A percentile compares a stretch with the other conserved stretches of the same genome.
phyloP scores from a whole-genome alignment of 2,329 filamentous ascomycete genomes.

The Graphilbum fragrans region DNA sequence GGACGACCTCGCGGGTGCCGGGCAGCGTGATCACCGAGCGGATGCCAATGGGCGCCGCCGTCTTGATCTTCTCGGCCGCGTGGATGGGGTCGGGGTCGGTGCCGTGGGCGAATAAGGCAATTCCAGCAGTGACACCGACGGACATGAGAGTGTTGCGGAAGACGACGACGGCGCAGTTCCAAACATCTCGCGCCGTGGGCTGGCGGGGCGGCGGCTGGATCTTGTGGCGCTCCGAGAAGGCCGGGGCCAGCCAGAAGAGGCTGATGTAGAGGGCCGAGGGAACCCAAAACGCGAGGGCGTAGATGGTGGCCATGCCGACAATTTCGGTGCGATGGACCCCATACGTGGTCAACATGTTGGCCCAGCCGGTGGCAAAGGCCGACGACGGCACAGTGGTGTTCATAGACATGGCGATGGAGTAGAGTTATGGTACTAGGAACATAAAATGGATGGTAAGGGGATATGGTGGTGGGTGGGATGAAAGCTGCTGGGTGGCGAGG shows the following conservation, averaged over 20 bases:
- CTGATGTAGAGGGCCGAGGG: slow-evolving; percentile 27
- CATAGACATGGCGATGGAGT: neutral
- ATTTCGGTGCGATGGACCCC: slow-evolving; percentile 22
- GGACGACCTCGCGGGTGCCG: slow-evolving; percentile 18
- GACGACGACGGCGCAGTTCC: slow-evolving; percentile 29
- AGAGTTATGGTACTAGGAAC: no score
- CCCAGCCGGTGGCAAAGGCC: slow-evolving; percentile 12
- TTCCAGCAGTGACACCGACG: slow-evolving; percentile 17
- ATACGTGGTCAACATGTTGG: slow-evolving; percentile 10
- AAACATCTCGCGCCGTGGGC: slow-evolving; percentile 30
- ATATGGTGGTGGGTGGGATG: no score
- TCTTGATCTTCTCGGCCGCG: neutral
- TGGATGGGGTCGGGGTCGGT: neutral
- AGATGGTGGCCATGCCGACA: slow-evolving; percentile 24
- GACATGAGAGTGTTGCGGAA: slow-evolving; percentile 34
- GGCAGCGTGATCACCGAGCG: slow-evolving; percentile 26
- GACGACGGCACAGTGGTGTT: neutral
- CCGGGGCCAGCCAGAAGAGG: slow-evolving; percentile 30
- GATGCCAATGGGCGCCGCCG: slow-evolving; percentile 12
- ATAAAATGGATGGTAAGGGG: no score
- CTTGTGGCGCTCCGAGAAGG: slow-evolving; percentile 38
- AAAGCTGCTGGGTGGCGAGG: no score
- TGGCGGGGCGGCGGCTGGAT: slow-evolving; percentile 39
- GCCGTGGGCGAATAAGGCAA: slow-evolving; percentile 3
- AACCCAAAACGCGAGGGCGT: slow-evolving; percentile 33